These are phyloP conservation scores for Ascodesmis nigricans DNA, from an alignment of 495 filamentous ascomycete genomes.

Conservation along the genomic window DNA sequence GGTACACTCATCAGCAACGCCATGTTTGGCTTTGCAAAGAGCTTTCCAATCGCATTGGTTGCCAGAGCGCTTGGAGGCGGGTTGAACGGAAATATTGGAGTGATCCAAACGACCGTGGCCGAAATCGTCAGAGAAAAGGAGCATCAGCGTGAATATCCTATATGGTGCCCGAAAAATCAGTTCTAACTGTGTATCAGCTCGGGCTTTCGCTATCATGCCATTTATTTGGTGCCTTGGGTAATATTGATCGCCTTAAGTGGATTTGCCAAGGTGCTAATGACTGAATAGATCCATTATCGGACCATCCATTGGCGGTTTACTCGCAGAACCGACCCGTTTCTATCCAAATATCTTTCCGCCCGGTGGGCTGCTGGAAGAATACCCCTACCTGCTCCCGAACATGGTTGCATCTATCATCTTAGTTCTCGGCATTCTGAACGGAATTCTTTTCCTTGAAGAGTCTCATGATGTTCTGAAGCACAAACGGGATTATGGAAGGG, in stretches of 20 bases:
- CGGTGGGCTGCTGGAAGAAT: slow-evolving; percentile 57
- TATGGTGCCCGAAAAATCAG: too few species aligned
- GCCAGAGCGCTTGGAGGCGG: slow-evolving; percentile 76
- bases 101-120: slow-evolving; percentile 82
- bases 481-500: slow-evolving; percentile 50
- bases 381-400: slow-evolving; percentile 85
- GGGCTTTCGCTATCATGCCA: slow-evolving; percentile 91
- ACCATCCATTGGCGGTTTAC: slow-evolving; percentile 67
- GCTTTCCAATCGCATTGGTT: slow-evolving; percentile 59
- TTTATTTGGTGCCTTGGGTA: slow-evolving; percentile 91
- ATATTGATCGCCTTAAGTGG: background rate
- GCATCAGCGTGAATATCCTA: slow-evolving; percentile 48
- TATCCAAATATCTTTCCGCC: slow-evolving; percentile 56
- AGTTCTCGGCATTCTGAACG: slow-evolving; percentile 53
- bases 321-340: slow-evolving; percentile 64
- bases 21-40: slow-evolving; percentile 77
- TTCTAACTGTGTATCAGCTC: slow-evolving; percentile 29
- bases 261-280: slow-evolving; percentile 9
- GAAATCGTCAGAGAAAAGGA: slow-evolving; percentile 80
- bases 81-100: slow-evolving; percentile 85
- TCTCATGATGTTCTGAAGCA: slow-evolving; percentile 71
- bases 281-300: slow-evolving; percentile 48
- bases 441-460: slow-evolving; percentile 81
- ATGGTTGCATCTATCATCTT: slow-evolving; percentile 69
- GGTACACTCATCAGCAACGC: slow-evolving; percentile 89